Base-by-base conservation (phyloP, 257 asterid genomes). In the Vinca minor region DNA sequence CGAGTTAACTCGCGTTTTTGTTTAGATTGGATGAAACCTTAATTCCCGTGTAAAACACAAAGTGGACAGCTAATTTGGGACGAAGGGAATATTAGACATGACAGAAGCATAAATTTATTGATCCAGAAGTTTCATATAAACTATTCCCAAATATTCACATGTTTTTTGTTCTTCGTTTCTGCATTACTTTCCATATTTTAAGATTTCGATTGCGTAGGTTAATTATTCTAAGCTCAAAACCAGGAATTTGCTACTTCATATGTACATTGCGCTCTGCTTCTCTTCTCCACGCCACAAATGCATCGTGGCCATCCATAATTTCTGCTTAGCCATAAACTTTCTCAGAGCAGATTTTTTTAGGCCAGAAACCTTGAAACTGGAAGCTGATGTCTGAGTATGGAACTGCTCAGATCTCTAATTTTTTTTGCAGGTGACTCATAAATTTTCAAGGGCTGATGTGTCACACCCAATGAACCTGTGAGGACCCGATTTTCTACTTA, bases 321-420 rank as follows among this genome's bases (percentile, higher is more conserved):
- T 66, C 14, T 15, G 59, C 59, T 66, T 18, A 20, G 20, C 12
- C 9, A 12, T 28, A 23, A 50, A 26, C 28, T 39, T 59, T 25
- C 47, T 8, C 11, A 54, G 47, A 10, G 14, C 4, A 10, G 45
- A 39, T 7, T 1, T 42, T 42, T 42, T 42, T 11, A 5, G 62
- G 61, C 60, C 71, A 69, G 25, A 73, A 66, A 68, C 68, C 74
- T 71, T 38, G 36, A 57, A 69, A 32, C 64, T 57, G 47, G 50
- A 28, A 36, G 34, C 17, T 46, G 69, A 65, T 42, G 35, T 26
- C 47, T 11, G 17, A 44, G 67, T 23, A 68, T 46, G 52, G 55
- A 44, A n/a, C n/a, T 21, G 48, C 48, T 35, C 11, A 44, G 15
- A 4, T 11, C 44, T 42, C 41, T 25, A 26, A 38, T 1, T 32